Base-by-base conservation (phyloP, 2,329 filamentous ascomycete genomes). In the Diatrype stigma region DNA sequence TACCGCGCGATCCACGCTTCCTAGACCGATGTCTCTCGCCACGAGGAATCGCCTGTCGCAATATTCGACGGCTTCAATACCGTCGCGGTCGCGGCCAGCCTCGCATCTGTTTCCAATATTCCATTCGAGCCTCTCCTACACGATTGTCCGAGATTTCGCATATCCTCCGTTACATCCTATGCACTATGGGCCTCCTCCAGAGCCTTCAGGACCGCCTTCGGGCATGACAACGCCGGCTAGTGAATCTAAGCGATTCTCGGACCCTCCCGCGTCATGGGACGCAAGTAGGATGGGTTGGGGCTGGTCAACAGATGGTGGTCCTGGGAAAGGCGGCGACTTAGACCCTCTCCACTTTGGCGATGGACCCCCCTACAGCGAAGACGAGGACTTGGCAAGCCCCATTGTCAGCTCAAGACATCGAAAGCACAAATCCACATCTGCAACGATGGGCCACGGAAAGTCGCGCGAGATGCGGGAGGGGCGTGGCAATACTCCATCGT, bases 91-190 rank as follows among this genome's bases (percentile, higher is more conserved):
- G 56, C 85, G 90, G 54, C 90, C 91, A 19, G 79, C 80, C 50
- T 96, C 90, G n/a, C 82, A 88, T 64, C 79, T 89, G 56, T 93
- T 94, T 64, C 88, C 90, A 16, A 76, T 87, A 62, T 94, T 90
- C 70, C 87, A 90, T 62, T 94, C 91, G 52, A 96, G 85, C 66
- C 81, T 96, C 17, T 72, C 89, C 6, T 96, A 96, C 69, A 85
- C 91, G n/a, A 78, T 90, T 42, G 92, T 99, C 58, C 87, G 94
- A 64, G 94, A 99, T 76, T 99, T 97, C 73, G 94, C 94, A 60
- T 99, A 97, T 67, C 84, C 90, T 30, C 67, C 81, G 23, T 79
- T 80, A 50, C 89, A 97, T 69, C 91, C 90, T 42, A 79, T 96
- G 70, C 94, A 97, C 74, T 96, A 96, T 76, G 94, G 94, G 1